Conservation (phyloP, 345 rosid species). For the Sisymbrium irio region DNA sequence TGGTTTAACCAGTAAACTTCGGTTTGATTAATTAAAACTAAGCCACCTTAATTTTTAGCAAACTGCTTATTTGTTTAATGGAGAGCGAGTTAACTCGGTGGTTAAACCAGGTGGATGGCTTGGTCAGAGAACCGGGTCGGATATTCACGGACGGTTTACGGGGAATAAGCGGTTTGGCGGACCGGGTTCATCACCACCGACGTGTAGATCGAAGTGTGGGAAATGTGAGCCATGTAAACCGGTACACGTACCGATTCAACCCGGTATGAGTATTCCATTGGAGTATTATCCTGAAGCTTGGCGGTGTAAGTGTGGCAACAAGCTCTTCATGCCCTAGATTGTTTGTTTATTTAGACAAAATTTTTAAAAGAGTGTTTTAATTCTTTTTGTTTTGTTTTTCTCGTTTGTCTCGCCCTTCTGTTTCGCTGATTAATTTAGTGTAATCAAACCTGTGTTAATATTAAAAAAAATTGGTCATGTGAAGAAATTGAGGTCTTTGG, state of each 20-base stretch:
- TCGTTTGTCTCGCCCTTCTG: not conserved
- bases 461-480: conserved; percentile 20
- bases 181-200: conserved; percentile 79
- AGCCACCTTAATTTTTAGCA: not conserved
- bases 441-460: conserved; percentile 16
- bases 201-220: conserved; percentile 89
- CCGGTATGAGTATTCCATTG: conserved; percentile 58
- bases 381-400: conserved; percentile 19
- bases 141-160: conserved; percentile 23
- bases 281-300: conserved; percentile 99
- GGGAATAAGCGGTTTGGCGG: conserved; percentile 50
- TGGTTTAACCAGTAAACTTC: not conserved
- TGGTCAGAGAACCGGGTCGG: conserved; percentile 32
- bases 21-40: not conserved
- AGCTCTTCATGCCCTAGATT: conserved; percentile 69
- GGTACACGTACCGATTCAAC: conserved; percentile 88
- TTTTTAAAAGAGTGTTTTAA: not conserved
- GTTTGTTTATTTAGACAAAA: not conserved
- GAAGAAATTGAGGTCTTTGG: conserved; percentile 20
- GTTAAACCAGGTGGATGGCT: conserved; percentile 37
- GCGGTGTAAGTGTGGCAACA: conserved; percentile 92
- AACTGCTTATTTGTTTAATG: not conserved
- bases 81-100: conserved; percentile 19
- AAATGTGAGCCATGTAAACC: conserved; percentile 74
- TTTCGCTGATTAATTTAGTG: conserved; percentile 14